Conservation (phyloP, 2,329 filamentous ascomycete species). For the Macrophomina pseudophaseolina region DNA sequence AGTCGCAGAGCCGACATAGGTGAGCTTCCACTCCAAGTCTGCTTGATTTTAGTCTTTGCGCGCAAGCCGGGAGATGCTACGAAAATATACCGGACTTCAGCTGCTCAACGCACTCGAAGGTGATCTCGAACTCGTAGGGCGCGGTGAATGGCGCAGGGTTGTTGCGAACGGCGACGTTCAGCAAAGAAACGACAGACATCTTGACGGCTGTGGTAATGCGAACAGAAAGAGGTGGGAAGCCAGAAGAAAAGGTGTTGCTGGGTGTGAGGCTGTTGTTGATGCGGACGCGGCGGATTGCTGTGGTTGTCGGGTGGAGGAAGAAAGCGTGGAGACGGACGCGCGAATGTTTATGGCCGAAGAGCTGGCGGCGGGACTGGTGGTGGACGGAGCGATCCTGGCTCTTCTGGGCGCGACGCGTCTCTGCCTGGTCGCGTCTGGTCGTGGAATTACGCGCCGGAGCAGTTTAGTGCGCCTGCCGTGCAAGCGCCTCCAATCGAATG, state of each 20-base stretch:
- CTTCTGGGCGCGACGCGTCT: conserved; percentile 21
- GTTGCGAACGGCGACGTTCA: conserved; percentile 95
- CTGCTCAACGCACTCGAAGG: conserved; percentile 94
- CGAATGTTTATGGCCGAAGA: conserved; percentile 24
- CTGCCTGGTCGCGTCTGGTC: conserved; percentile 12
- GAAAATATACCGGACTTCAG: conserved; percentile 77
- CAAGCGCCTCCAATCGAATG: neutral
- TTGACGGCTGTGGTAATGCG: conserved; percentile 38
- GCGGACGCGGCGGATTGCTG: conserved; percentile 6
- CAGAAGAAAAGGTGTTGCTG: neutral
- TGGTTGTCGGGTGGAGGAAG: conserved; percentile 9
- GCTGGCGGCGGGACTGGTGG: conserved; percentile 17
- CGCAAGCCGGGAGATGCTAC: neutral
- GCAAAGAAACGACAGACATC: conserved; percentile 96
- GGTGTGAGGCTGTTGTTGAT: neutral
- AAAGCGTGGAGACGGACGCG: conserved; percentile 10
- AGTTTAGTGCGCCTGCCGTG: conserved; percentile 1
- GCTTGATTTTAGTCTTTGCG: conserved; percentile 31
- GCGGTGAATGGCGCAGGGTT: conserved; percentile 94
- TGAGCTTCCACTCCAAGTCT: conserved; percentile 99
- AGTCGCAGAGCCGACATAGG: conserved; percentile 96
- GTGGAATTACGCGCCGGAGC: conserved; percentile 13
- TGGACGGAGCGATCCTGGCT: conserved; percentile 20
- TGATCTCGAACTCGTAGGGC: conserved; percentile 97
- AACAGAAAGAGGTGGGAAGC: neutral